Percentiles rank a stretch among this genome's conserved stretches.
phyloP scores from a whole-genome alignment of 306 rosid species.

The Citrullus mucosospermus region DNA sequence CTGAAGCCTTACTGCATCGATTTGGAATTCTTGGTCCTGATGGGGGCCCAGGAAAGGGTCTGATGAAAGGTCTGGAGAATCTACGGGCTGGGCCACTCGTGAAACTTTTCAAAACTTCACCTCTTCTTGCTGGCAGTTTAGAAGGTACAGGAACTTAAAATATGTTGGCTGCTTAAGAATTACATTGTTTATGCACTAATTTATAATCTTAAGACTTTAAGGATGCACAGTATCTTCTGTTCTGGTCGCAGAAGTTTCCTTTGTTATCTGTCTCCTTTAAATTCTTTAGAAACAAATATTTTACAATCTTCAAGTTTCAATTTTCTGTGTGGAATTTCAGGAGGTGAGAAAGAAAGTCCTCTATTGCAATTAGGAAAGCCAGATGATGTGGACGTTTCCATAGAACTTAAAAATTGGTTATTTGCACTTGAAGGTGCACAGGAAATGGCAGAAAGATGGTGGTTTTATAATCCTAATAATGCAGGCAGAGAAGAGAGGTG shows the following conservation, averaged over 20 bases:
- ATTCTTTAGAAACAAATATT: not conserved
- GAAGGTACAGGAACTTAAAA: constrained; percentile 37
- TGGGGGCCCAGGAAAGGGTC: constrained; percentile 79
- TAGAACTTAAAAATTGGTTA: constrained; percentile 81
- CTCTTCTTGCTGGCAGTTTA: constrained; percentile 28
- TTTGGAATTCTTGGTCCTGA: constrained; percentile 91
- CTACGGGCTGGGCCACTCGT: constrained; percentile 69
- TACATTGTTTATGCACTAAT: not conserved
- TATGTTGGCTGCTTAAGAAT: not conserved
- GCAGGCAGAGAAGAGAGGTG: constrained; percentile 68
- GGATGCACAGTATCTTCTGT: not conserved
- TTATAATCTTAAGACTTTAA: not conserved
- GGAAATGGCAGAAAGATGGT: constrained; percentile 62
- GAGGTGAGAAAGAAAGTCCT: constrained; percentile 34
- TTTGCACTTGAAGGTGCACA: constrained; percentile 89
- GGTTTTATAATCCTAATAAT: constrained; percentile 45
- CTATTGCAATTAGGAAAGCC: constrained; percentile 62
- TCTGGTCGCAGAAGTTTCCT: not conserved
- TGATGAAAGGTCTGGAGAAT: constrained; percentile 66
- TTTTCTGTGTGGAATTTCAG: constrained; percentile 24
- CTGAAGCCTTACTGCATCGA: constrained; percentile 79
- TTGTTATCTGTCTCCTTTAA: not conserved
- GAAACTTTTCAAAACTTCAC: constrained; percentile 57
- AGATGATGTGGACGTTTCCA: constrained; percentile 62
- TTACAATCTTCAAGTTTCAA: constrained; percentile 1